phyloP scores from a whole-genome alignment of 164 flowering plant species.

The Stephania japonica region DNA sequence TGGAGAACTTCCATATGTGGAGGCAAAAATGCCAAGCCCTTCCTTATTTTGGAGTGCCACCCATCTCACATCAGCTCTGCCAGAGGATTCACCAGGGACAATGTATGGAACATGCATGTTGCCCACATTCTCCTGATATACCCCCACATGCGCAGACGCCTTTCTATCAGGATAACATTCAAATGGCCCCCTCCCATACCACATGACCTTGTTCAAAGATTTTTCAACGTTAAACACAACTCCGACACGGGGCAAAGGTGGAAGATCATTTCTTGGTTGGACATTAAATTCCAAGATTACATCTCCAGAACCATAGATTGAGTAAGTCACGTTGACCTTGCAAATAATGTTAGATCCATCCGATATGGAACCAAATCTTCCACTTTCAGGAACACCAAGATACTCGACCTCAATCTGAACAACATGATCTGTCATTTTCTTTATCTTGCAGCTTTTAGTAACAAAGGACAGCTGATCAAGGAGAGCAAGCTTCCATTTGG shows the following conservation, averaged over 20 bases:
- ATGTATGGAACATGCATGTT: slow-evolving; percentile 91
- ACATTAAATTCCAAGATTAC: slow-evolving; percentile 61
- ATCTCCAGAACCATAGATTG: slow-evolving; percentile 76
- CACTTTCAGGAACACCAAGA: slow-evolving; percentile 35
- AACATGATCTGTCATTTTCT: slow-evolving; percentile 32
- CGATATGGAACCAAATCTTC: slow-evolving; percentile 12
- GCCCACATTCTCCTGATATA: slow-evolving; percentile 54
- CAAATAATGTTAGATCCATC: slow-evolving; percentile 29
- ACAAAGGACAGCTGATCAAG: slow-evolving; percentile 46
- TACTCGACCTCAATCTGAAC: slow-evolving; percentile 43
- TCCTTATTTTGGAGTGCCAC: slow-evolving; percentile 57
- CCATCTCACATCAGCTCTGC: slow-evolving; percentile 96
- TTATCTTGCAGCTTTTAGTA: slow-evolving; percentile 54
- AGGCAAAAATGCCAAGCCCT: slow-evolving; percentile 72
- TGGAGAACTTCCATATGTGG: slow-evolving; percentile 63
- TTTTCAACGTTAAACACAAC: slow-evolving; percentile 71
- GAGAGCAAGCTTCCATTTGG: slow-evolving; percentile 68
- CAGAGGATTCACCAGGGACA: slow-evolving; percentile 81
- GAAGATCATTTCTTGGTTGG: slow-evolving; percentile 57
- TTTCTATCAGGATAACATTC: slow-evolving; percentile 98
- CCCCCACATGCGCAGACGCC: slow-evolving; percentile 78
- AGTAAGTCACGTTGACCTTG: slow-evolving; percentile 46
- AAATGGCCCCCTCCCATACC: slow-evolving; percentile 97
- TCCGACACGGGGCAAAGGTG: slow-evolving; percentile 96
- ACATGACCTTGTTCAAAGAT: slow-evolving; percentile 49